Evolutionary conservation across 2,329 filamentous ascomycete genomes (phyloP).

Genomic region (Pestalotiopsis sp.): DNA sequence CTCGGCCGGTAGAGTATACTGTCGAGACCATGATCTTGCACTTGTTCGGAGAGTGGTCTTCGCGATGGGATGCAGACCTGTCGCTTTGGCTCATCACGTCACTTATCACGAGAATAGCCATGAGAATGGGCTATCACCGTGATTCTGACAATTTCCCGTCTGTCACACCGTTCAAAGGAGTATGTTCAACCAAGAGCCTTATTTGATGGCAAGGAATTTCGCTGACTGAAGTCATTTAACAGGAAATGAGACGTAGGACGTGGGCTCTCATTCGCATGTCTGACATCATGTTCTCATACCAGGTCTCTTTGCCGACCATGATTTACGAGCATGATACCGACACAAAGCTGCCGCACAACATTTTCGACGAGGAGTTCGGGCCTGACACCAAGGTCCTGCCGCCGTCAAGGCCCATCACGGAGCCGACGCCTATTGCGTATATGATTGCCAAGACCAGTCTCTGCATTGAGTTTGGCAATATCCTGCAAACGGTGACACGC

Average conservation of each 20-base stretch:
- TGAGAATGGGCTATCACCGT: slow-evolving; percentile 78
- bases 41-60: slow-evolving; percentile 74
- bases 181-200: slow-evolving; percentile 36
- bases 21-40: slow-evolving; percentile 80
- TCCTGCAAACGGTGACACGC: slow-evolving; percentile 66
- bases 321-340: slow-evolving; percentile 76
- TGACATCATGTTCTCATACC: slow-evolving; percentile 78
- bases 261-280: slow-evolving; percentile 74
- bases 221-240: slow-evolving; percentile 13
- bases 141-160: slow-evolving; percentile 75
- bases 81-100: slow-evolving; percentile 63
- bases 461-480: slow-evolving; percentile 69
- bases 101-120: slow-evolving; percentile 57
- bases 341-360: slow-evolving; percentile 73
- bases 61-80: slow-evolving; percentile 73
- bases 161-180: slow-evolving; percentile 72
- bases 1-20: slow-evolving; percentile 72
- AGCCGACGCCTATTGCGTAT: slow-evolving; percentile 77
- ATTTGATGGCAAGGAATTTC: slow-evolving; percentile 6
- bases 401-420: slow-evolving; percentile 65
- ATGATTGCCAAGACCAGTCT: slow-evolving; percentile 76
- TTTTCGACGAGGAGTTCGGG: slow-evolving; percentile 80
- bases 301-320: slow-evolving; percentile 68
- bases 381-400: slow-evolving; percentile 70
- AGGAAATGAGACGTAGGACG: slow-evolving; percentile 71